These are phyloP conservation scores for Piper betle DNA, from an alignment of 164 flowering plant species.

Conservation along the genomic window DNA sequence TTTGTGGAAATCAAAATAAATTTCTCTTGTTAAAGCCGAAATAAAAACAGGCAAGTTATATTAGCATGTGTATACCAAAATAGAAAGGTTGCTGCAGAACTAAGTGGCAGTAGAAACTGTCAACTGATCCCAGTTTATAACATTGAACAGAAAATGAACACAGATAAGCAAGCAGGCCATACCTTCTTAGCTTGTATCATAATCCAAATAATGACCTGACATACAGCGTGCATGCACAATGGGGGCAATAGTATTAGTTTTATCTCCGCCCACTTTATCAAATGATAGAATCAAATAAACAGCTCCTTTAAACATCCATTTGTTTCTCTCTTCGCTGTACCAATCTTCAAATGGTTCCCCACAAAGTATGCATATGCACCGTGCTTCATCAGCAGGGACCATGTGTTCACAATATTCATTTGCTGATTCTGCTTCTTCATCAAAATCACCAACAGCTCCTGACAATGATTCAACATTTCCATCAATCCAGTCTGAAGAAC, in stretches of 20 bases:
- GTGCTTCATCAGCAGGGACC: slow-evolving; percentile 87
- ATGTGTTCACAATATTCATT: slow-evolving; percentile 26
- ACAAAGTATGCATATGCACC: slow-evolving; percentile 65
- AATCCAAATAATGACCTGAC: slow-evolving; percentile 41
- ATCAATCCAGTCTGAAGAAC: slow-evolving; percentile 42
- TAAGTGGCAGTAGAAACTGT: background rate
- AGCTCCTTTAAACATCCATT: slow-evolving; percentile 88
- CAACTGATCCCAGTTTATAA: background rate
- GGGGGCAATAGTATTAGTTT: slow-evolving; percentile 26
- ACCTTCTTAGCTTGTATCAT: slow-evolving; percentile 3
- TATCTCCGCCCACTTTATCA: slow-evolving; percentile 11
- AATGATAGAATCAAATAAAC: slow-evolving; percentile 26
- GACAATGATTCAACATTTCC: slow-evolving; percentile 16
- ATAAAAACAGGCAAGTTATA: background rate
- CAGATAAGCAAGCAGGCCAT: background rate
- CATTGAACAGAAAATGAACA: background rate
- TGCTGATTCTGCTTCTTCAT: slow-evolving; percentile 11
- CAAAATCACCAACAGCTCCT: slow-evolving; percentile 4
- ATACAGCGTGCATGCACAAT: slow-evolving; percentile 70
- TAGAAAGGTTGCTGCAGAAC: background rate
- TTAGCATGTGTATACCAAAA: background rate
- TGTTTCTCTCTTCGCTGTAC: slow-evolving; percentile 41
- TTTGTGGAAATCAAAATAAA: too few species aligned
- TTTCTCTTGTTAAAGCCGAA: background rate
- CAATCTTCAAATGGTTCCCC: slow-evolving; percentile 87